Conservation (phyloP, 2,329 filamentous ascomycete genomes). For the Trichoderma atroviride region DNA sequence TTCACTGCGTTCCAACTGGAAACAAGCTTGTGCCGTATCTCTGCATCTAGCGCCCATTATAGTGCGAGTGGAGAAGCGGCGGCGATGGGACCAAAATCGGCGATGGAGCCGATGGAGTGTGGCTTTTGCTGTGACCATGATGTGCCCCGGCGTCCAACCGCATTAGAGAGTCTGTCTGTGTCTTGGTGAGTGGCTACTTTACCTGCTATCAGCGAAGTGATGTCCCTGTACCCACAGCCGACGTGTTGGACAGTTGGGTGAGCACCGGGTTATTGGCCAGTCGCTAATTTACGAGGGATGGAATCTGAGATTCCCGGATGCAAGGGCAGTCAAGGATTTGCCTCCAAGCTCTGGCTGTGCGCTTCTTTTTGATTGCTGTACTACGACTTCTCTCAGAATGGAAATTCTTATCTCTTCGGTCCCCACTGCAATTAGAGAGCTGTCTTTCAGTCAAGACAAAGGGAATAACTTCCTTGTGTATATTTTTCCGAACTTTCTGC, state of each 20-base stretch:
- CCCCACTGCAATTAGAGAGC: background rate
- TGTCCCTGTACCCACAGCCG: background rate
- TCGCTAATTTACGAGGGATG: constrained; percentile 8
- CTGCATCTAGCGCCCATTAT: constrained; percentile 9
- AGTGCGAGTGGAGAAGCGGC: constrained; percentile 23
- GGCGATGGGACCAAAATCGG: constrained; percentile 22
- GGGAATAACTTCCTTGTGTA: background rate
- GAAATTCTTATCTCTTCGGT: background rate
- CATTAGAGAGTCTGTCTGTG: background rate
- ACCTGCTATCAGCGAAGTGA: background rate
- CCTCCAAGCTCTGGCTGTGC: background rate
- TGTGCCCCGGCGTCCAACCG: constrained; percentile 4
- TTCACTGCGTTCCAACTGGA: background rate
- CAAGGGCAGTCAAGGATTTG: constrained; percentile 1
- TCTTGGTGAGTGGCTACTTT: background rate
- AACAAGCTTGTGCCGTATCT: constrained; percentile 13
- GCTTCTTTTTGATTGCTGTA: background rate
- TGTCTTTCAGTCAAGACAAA: background rate
- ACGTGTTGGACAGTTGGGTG: background rate
- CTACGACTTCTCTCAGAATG: background rate
- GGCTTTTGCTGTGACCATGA: background rate
- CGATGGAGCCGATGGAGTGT: constrained; percentile 5
- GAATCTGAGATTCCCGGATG: constrained; percentile 6
- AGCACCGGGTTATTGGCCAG: background rate
- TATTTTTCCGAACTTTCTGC: too few relatives aligned